Evolutionary conservation across 179 eudicot genomes (phyloP).

Genomic region (Dionaea muscipula): DNA sequence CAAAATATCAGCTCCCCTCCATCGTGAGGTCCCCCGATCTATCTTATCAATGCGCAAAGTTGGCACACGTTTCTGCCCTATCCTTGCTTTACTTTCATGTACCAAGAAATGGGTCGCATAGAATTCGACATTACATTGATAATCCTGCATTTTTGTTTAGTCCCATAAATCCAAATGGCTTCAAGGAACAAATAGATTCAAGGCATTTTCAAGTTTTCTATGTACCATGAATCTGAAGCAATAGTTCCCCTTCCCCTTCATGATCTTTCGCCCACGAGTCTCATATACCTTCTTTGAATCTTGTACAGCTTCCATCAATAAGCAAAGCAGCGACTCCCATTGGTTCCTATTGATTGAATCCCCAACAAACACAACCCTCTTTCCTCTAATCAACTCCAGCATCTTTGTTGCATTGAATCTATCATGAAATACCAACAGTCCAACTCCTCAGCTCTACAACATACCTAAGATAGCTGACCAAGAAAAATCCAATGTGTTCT

Average conservation of each 20-base stretch:
- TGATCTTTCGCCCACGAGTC: constrained; percentile 68
- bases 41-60: constrained; percentile 74
- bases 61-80: constrained; percentile 60
- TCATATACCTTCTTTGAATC: constrained; percentile 78
- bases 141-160: constrained; percentile 43
- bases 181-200: not conserved
- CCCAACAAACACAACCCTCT: constrained; percentile 83
- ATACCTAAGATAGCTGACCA: no score
- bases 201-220: not conserved
- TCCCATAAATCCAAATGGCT: not conserved
- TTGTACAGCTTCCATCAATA: constrained; percentile 64
- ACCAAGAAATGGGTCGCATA: constrained; percentile 84
- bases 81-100: constrained; percentile 76
- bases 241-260: constrained; percentile 65
- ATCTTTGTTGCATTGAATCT: constrained; percentile 79
- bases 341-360: constrained; percentile 93
- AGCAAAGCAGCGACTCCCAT: constrained; percentile 95
- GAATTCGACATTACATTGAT: constrained; percentile 75
- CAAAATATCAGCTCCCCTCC: constrained; percentile 91
- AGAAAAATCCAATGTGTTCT: no score
- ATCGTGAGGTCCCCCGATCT: constrained; percentile 70
- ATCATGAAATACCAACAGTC: constrained; percentile 7
- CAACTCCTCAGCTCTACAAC: not conserved
- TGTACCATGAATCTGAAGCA: constrained; percentile 73
- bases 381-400: constrained; percentile 77